Percentiles rank a stretch among this genome's conserved stretches.
These are phyloP conservation scores for Cytospora paraplurivora DNA, from an alignment of 2,329 filamentous ascomycete genomes.

Conservation along the genomic window DNA sequence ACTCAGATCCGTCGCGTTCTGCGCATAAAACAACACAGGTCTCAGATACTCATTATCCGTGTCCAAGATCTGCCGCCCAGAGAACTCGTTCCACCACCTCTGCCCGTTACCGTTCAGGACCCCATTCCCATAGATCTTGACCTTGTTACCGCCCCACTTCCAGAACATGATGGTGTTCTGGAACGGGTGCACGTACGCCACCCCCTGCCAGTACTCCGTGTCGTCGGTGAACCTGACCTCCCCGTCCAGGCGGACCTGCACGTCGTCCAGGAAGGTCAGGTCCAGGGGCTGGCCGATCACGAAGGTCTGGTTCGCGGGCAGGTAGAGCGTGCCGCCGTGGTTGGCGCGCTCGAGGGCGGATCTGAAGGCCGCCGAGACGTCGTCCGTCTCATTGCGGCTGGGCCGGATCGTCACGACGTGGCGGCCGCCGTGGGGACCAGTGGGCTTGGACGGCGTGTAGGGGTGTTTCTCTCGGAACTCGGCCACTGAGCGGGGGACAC, in stretches of 20 bases:
- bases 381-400: conserved; percentile 56
- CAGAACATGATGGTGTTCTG: conserved; percentile 61
- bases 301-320: conserved; percentile 56
- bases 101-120: conserved; percentile 58
- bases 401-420: conserved; percentile 51
- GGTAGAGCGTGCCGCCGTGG: conserved; percentile 57
- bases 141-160: conserved; percentile 64
- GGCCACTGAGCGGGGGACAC: conserved; percentile 39
- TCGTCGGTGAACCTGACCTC: conserved; percentile 53
- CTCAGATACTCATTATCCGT: conserved; percentile 58
- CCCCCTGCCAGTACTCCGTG: conserved; percentile 46
- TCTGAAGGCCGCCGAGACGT: conserved; percentile 58
- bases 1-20: conserved; percentile 60
- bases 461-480: conserved; percentile 45
- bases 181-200: conserved; percentile 46
- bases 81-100: conserved; percentile 43
- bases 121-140: conserved; percentile 61
- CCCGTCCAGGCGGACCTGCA: conserved; percentile 61
- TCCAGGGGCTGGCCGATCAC: conserved; percentile 62
- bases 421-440: conserved; percentile 27
- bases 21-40: conserved; percentile 62
- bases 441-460: conserved; percentile 34
- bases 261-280: conserved; percentile 57
- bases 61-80: conserved; percentile 45
- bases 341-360: conserved; percentile 58